Evolutionary conservation across 2,329 filamentous ascomycete species (phyloP).

Genomic region (Botryotinia narcissicola): DNA sequence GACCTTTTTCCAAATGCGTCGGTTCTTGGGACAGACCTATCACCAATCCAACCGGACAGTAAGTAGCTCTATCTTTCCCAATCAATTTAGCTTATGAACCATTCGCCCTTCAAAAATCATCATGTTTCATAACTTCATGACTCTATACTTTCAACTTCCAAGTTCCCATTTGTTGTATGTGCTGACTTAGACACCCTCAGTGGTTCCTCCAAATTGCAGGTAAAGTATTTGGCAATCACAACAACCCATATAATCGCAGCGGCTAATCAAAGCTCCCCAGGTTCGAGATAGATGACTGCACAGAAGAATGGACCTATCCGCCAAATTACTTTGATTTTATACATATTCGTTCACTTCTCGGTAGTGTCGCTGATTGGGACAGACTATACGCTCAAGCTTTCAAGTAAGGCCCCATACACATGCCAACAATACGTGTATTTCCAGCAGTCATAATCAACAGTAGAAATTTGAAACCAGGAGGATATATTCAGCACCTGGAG

Average conservation of each 20-base stretch:
- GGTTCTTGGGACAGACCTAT: conserved; percentile 39
- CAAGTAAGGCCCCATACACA: conserved; percentile 39
- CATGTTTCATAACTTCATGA: neutral
- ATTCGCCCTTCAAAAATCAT: neutral
- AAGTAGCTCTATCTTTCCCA: neutral
- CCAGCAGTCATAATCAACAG: neutral
- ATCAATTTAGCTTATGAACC: neutral
- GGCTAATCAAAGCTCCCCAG: conserved; percentile 33
- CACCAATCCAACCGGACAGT: conserved; percentile 41
- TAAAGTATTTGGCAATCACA: neutral
- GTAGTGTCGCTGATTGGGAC: conserved; percentile 56
- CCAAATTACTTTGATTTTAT: conserved; percentile 57
- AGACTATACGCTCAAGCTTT: conserved; percentile 51
- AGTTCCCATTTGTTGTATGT: neutral
- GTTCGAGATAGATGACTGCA: conserved; percentile 63
- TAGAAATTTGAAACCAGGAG: conserved; percentile 41
- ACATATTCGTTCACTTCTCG: conserved; percentile 57
- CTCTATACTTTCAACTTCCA: neutral
- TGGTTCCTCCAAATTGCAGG: conserved; percentile 55
- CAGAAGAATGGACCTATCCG: conserved; percentile 43
- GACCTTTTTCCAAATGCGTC: conserved; percentile 37
- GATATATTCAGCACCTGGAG: conserved; percentile 40
- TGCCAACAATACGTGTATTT: neutral
- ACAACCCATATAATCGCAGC: neutral
- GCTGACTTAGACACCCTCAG: conserved; percentile 27